Percentiles rank a stretch among this genome's conserved stretches.
Conservation (phyloP, 129 eudicot species). For the sunflower (Helianthus annuus) region HanXRQr2.0-SUNRISE NC_035449.2:5320237-5320736, state of each 20-base stretch:
- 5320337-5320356: background rate
- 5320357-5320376: background rate
- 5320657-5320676: slow-evolving; percentile 58
- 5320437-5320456: slow-evolving; percentile 5
- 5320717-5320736: background rate
- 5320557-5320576: slow-evolving; percentile 32
- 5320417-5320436: background rate
- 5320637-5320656: slow-evolving; percentile 51
- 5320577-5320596: slow-evolving; percentile 38
- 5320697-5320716: background rate
- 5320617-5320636: slow-evolving; percentile 40
- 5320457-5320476: slow-evolving; percentile 27
- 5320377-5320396: too few relatives aligned
- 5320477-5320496: slow-evolving; percentile 12
- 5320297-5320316: background rate
- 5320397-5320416: background rate
- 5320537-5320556: slow-evolving; percentile 22
- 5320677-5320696: slow-evolving; percentile 22
- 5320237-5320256: background rate
- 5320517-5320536: background rate
- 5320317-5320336: background rate
- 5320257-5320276: background rate
- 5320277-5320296: background rate
- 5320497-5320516: background rate
- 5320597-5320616: slow-evolving; percentile 28